phyloP scores from a whole-genome alignment of 495 filamentous ascomycete species.

The Tuber melanosporum region DNA sequence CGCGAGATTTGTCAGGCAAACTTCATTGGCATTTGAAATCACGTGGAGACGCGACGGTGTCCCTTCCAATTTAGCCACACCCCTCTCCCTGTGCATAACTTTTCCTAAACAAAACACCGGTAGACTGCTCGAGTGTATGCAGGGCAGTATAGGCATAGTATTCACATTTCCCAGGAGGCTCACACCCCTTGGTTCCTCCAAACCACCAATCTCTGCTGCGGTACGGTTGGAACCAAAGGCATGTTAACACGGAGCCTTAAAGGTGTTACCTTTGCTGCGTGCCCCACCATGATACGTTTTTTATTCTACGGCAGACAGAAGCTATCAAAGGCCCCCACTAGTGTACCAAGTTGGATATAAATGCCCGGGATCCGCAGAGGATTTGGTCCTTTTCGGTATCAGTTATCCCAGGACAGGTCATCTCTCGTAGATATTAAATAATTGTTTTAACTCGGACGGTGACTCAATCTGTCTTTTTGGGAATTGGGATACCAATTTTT shows the following conservation, averaged over 20 bases:
- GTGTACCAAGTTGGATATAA: background rate
- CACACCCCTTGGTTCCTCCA: background rate
- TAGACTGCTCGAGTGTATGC: background rate
- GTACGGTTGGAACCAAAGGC: background rate
- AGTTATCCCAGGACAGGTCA: background rate
- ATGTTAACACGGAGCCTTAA: background rate
- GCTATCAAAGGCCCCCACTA: background rate
- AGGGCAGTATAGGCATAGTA: background rate
- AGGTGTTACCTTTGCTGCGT: background rate
- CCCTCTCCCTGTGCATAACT: background rate
- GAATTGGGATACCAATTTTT: background rate
- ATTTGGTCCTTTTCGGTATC: background rate
- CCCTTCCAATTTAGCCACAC: background rate
- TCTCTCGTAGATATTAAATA: background rate
- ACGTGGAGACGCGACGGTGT: background rate
- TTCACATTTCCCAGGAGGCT: background rate
- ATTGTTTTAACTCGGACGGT: background rate
- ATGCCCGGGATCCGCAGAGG: background rate
- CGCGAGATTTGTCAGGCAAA: constrained; percentile 22
- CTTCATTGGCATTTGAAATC: background rate
- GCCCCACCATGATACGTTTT: background rate
- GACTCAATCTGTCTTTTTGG: background rate
- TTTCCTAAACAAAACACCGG: background rate
- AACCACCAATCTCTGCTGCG: background rate
- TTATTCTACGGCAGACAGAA: background rate